These are phyloP conservation scores for Quaeritorhiza haematococci DNA, from an alignment of 371 early-diverging fungal genomes.

Conservation along the genomic window DNA sequence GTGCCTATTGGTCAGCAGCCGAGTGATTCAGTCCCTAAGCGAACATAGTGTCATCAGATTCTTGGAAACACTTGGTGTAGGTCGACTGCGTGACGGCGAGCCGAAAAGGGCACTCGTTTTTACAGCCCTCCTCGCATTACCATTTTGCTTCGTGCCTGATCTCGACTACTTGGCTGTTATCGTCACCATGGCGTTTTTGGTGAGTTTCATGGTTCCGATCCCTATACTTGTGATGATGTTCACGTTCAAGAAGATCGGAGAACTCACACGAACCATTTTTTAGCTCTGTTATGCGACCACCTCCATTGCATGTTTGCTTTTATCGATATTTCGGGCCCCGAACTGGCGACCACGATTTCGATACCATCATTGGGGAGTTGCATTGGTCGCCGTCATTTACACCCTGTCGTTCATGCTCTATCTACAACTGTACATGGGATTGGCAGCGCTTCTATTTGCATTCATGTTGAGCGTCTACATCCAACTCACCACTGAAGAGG, in stretches of 20 bases:
- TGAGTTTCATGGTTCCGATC: background rate
- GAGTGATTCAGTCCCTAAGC: background rate
- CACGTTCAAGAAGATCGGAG: too few species aligned
- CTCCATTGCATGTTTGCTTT: background rate
- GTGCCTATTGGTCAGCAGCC: constrained; percentile 1
- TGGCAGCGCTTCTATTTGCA: too few species aligned
- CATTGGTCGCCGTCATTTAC: background rate
- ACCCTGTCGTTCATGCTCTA: too few species aligned
- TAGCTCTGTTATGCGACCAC: background rate
- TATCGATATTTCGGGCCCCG: background rate
- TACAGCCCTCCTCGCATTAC: constrained; percentile 6
- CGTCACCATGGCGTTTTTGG: constrained; percentile 11
- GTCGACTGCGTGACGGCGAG: background rate
- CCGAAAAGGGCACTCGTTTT: background rate
- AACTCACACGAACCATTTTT: too few species aligned
- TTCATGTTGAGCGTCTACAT: too few species aligned
- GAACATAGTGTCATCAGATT: background rate
- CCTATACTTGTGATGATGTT: too few species aligned
- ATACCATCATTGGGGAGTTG: background rate
- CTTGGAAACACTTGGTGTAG: background rate
- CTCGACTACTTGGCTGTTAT: constrained; percentile 11
- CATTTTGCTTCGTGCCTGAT: constrained; percentile 6
- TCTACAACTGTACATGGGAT: too few species aligned
- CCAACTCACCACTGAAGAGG: background rate
- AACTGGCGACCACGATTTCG: background rate